phyloP scores from a whole-genome alignment of 257 asterid genomes.

The Capsicum chinense region DNA sequence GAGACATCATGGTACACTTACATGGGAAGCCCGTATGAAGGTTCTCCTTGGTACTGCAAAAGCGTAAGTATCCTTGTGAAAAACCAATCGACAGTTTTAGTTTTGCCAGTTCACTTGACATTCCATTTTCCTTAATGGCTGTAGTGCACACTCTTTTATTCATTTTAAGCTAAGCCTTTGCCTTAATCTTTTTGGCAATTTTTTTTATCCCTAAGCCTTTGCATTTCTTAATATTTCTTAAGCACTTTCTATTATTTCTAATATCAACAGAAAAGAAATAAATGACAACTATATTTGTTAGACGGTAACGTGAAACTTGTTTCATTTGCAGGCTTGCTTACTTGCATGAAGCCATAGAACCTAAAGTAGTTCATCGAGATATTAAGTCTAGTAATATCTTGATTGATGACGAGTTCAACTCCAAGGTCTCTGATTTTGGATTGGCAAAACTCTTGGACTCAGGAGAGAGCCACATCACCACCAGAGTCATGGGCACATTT shows the following conservation, averaged over 20 bases:
- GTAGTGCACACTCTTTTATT: background rate
- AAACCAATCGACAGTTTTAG: background rate
- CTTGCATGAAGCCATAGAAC: slow-evolving; percentile 96
- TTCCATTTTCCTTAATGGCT: background rate
- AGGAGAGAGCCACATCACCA: slow-evolving; percentile 92
- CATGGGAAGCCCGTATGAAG: slow-evolving; percentile 98
- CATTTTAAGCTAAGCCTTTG: background rate
- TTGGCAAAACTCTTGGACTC: slow-evolving; percentile 95
- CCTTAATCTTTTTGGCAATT: background rate
- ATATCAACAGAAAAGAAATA: background rate
- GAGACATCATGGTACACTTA: slow-evolving; percentile 78
- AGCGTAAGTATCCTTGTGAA: slow-evolving; percentile 67
- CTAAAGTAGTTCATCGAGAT: slow-evolving; percentile 95
- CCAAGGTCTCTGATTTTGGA: slow-evolving; percentile 96
- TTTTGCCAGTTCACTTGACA: background rate
- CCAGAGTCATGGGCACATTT: slow-evolving; percentile 98
- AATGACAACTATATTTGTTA: background rate
- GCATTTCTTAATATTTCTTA: background rate
- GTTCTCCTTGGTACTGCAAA: slow-evolving; percentile 94
- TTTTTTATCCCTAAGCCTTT: background rate
- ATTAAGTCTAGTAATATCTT: slow-evolving; percentile 96
- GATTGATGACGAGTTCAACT: slow-evolving; percentile 78
- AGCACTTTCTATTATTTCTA: background rate
- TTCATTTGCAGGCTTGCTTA: slow-evolving; percentile 77
- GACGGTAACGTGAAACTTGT: background rate